Conservation (phyloP, 2,329 filamentous ascomycete species). For the Nakataea oryzae region DNA sequence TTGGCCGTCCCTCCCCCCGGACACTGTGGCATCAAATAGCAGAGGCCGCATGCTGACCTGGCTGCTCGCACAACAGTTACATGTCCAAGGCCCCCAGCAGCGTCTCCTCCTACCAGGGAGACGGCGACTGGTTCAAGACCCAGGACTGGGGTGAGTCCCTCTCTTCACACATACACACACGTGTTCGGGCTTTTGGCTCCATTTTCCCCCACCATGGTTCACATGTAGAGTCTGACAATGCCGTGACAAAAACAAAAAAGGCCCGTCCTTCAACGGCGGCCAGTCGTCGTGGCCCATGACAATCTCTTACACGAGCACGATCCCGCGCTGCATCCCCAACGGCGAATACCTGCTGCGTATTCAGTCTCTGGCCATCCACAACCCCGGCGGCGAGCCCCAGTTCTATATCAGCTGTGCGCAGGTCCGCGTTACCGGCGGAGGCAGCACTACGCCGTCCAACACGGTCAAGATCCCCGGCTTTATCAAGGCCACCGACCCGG, state of each 20-base stretch:
- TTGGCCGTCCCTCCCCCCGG: not conserved
- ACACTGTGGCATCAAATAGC: not conserved
- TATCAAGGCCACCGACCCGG: slow-evolving; percentile 21
- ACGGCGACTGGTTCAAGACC: slow-evolving; percentile 31
- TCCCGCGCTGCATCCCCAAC: slow-evolving; percentile 40
- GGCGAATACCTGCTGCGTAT: slow-evolving; percentile 51
- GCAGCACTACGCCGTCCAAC: slow-evolving; percentile 18
- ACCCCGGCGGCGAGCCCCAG: slow-evolving; percentile 32
- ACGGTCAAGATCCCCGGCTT: slow-evolving; percentile 26
- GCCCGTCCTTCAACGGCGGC: slow-evolving; percentile 19
- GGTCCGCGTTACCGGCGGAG: slow-evolving; percentile 31
- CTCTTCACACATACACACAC: not conserved
- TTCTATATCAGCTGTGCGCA: slow-evolving; percentile 39
- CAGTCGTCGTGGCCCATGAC: slow-evolving; percentile 17
- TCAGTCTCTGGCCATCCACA: slow-evolving; percentile 52
- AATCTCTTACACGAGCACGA: slow-evolving; percentile 25
- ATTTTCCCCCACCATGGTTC: too few species aligned
- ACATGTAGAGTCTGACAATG: too few species aligned
- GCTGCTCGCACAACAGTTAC: slow-evolving; percentile 17
- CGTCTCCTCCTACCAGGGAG: slow-evolving; percentile 24
- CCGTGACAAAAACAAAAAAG: too few species aligned
- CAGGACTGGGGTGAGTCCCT: slow-evolving; percentile 17
- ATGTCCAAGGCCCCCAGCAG: slow-evolving; percentile 27
- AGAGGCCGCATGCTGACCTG: not conserved
- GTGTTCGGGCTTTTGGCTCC: not conserved